Conservation (phyloP, 2,329 filamentous ascomycete species). For the Pestalotiopsis sp. region DNA sequence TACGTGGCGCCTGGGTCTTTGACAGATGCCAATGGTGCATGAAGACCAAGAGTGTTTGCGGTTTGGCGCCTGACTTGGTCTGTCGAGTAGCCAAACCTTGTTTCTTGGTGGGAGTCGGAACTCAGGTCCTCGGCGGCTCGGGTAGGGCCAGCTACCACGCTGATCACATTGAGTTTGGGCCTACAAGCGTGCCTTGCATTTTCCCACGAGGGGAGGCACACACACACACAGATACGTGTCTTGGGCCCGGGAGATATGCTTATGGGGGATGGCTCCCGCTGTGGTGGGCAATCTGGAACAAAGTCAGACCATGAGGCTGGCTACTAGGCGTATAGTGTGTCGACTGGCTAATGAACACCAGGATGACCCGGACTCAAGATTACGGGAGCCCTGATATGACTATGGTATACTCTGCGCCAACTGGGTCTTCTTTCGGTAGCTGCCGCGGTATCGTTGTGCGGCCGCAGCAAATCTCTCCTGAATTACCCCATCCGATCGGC, state of each 20-base stretch:
- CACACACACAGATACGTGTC: not conserved
- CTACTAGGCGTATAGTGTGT: not conserved
- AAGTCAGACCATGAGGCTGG: not conserved
- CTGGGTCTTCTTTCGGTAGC: not conserved
- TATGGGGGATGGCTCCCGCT: not conserved
- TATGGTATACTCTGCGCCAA: not conserved
- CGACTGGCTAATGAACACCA: not conserved
- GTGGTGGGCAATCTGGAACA: not conserved
- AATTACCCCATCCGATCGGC: not conserved
- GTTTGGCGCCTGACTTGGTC: not conserved
- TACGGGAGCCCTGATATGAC: not conserved
- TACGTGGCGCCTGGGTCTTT: not conserved
- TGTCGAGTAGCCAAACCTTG: not conserved
- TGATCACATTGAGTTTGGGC: not conserved
- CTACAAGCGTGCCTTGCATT: not conserved
- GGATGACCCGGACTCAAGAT: not conserved
- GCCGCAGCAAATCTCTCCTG: not conserved
- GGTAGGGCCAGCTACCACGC: not conserved
- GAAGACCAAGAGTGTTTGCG: not conserved
- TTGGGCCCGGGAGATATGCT: not conserved
- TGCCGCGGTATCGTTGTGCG: not conserved
- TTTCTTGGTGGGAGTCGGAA: not conserved
- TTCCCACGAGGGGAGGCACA: not conserved
- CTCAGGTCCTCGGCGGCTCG: not conserved
- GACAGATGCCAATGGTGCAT: slow-evolving; percentile 2